phyloP scores from a whole-genome alignment of 140 eudicot species.

The Stevia rebaudiana region DNA sequence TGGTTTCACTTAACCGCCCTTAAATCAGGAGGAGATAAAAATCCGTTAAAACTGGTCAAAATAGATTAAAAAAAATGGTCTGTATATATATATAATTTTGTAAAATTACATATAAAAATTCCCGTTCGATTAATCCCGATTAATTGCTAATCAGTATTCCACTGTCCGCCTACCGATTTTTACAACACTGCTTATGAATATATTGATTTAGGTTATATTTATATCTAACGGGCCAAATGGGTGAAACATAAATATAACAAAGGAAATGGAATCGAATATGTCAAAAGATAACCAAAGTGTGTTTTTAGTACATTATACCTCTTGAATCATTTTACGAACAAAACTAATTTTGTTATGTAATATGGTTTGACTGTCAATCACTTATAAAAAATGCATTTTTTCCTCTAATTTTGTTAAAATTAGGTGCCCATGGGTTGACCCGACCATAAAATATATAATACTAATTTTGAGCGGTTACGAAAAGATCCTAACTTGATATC shows the following conservation, averaged over 20 bases:
- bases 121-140: no score
- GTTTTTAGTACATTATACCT: neutral
- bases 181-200: neutral
- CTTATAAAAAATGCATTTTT: neutral
- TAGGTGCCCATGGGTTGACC: neutral
- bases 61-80: no score
- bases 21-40: no score
- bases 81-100: no score
- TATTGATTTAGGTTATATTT: neutral
- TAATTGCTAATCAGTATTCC: no score
- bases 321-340: neutral
- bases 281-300: neutral
- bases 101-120: no score
- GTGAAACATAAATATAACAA: neutral
- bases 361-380: neutral
- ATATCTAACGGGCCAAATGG: neutral
- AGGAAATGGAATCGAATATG: neutral
- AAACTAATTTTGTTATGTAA: neutral
- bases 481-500: constrained; percentile 10
- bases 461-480: neutral
- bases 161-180: no score
- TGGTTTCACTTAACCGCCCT: no score
- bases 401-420: neutral
- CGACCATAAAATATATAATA: neutral
- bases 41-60: no score